Conservation (phyloP, 768 basidiomycete species). For the Boletus rufocinnamomeus region DNA sequence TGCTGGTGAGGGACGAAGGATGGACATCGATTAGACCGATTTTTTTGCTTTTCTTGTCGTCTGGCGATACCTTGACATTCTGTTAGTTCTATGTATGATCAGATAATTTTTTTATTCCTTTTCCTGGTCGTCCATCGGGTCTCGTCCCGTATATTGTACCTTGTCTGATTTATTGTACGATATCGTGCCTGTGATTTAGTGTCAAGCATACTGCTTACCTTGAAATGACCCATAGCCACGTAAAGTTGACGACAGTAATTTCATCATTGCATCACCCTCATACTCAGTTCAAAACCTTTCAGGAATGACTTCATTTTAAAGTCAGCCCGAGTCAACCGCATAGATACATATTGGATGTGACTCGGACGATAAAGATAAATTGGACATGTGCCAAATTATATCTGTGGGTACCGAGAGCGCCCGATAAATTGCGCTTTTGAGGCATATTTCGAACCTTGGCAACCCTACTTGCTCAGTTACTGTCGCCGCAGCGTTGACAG, state of each 20-base stretch:
- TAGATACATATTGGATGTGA: not conserved
- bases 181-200: conserved; percentile 3
- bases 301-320: not conserved
- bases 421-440: not conserved
- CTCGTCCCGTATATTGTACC: not conserved
- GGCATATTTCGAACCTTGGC: not conserved
- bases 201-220: not conserved
- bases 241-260: not conserved
- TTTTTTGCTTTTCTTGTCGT: not conserved
- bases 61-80: conserved; percentile 13
- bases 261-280: not conserved
- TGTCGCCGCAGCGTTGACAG: no score
- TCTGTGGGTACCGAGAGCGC: not conserved
- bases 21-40: conserved; percentile 15
- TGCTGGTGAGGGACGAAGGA: conserved; percentile 16
- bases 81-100: conserved; percentile 16
- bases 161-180: conserved; percentile 13
- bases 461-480: no score
- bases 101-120: conserved; percentile 1
- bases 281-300: not conserved
- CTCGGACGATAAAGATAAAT: not conserved
- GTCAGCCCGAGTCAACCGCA: not conserved
- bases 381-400: not conserved
- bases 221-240: not conserved
- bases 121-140: not conserved